phyloP scores from a whole-genome alignment of 2,329 filamentous ascomycete species.

The Alternaria triticimaculans region DNA sequence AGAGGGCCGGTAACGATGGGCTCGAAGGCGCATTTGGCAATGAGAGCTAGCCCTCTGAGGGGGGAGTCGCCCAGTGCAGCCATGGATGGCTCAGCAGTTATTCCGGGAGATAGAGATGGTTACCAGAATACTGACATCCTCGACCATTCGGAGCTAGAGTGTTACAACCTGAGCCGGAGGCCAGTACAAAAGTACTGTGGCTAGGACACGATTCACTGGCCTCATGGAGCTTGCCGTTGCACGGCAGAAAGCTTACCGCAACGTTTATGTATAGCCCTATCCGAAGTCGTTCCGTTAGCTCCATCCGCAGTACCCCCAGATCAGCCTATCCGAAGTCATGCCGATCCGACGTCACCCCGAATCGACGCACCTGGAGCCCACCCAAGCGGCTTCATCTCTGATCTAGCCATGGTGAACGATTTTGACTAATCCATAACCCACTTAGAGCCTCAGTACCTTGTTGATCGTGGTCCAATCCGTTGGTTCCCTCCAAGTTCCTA shows the following conservation, averaged over 20 bases:
- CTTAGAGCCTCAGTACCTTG: background rate
- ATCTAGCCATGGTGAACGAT: background rate
- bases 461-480: background rate
- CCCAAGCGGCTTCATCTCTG: background rate
- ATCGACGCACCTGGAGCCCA: background rate
- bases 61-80: background rate
- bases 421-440: background rate
- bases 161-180: background rate
- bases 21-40: background rate
- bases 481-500: background rate
- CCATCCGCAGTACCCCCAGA: background rate
- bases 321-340: background rate
- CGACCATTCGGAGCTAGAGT: background rate
- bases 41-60: background rate
- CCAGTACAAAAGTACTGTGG: background rate
- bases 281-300: background rate
- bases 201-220: background rate
- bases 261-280: background rate
- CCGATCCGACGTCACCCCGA: background rate
- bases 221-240: background rate
- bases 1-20: slow-evolving; percentile 4
- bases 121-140: background rate
- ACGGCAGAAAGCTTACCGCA: background rate
- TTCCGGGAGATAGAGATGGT: background rate
- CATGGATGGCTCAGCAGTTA: background rate